phyloP scores from a whole-genome alignment of 371 early-diverging fungal species.

The Smittium culicis region DNA sequence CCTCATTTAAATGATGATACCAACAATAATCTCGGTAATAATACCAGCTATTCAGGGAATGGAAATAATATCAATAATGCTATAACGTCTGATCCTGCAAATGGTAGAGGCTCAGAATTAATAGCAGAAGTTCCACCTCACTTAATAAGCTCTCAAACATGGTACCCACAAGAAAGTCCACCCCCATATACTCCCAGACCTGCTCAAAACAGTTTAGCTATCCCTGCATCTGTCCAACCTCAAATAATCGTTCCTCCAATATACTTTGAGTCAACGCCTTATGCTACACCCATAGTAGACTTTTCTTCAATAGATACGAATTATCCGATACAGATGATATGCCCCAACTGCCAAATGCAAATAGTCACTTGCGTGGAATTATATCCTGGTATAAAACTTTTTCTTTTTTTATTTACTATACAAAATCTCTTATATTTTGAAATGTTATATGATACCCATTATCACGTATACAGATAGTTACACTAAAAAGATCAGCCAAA shows the following conservation, averaged over 20 bases:
- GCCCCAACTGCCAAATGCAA: conserved; percentile 1
- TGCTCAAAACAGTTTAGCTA: neutral
- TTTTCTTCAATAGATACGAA: conserved; percentile 1
- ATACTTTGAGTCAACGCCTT: neutral
- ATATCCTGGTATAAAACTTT: conserved; percentile 4
- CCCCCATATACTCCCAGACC: neutral
- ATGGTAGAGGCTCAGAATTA: neutral
- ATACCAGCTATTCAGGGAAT: no score
- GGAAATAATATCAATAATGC: no score
- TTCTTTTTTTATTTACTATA: neutral
- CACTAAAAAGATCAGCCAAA: no score
- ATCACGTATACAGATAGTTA: no score
- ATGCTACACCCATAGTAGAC: conserved; percentile 2
- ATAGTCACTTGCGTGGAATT: neutral
- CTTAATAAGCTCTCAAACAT: neutral
- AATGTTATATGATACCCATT: no score
- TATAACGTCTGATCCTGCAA: no score
- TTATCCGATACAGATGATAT: neutral
- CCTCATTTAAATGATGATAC: no score
- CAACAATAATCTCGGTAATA: no score
- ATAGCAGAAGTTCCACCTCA: neutral
- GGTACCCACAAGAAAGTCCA: neutral
- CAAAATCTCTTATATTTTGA: neutral
- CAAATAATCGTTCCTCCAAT: neutral
- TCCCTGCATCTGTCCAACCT: neutral